Conservation (phyloP, 768 basidiomycete genomes). For the Tulasnella sp. region DNA sequence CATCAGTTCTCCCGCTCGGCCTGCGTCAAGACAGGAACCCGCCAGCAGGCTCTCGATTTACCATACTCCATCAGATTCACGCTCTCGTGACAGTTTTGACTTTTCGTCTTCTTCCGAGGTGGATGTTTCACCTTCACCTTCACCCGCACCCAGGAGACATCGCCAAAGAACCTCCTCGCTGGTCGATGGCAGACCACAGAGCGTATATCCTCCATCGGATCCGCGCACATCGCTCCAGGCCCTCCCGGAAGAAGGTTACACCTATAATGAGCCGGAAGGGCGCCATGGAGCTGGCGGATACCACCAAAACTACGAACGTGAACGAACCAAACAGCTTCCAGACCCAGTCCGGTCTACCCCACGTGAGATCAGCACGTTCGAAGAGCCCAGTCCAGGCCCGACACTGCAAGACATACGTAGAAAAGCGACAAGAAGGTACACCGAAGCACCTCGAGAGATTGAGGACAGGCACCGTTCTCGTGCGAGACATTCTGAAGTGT, state of each 20-base stretch:
- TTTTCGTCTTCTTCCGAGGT: constrained; percentile 6
- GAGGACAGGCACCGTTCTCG: background rate
- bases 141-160: background rate
- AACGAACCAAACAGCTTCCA: background rate
- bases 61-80: constrained; percentile 10
- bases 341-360: background rate
- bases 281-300: background rate
- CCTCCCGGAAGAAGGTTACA: background rate
- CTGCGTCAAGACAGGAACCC: background rate
- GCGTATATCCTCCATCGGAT: background rate
- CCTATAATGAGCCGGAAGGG: background rate
- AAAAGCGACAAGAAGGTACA: background rate
- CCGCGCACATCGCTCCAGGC: constrained; percentile 13
- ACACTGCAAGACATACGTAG: background rate
- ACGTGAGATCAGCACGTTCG: background rate
- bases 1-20: background rate
- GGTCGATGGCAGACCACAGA: background rate
- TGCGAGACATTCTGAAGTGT: background rate
- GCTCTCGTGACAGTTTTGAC: constrained; percentile 6
- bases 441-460: background rate
- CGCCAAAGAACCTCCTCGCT: background rate
- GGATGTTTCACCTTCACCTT: constrained; percentile 5
- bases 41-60: constrained; percentile 5
- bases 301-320: background rate
- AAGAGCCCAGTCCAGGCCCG: background rate